A percentile compares a stretch with the other conserved stretches of the same genome.
Conservation (phyloP, 306 rosid species). For the Mucuna pruriens region DNA sequence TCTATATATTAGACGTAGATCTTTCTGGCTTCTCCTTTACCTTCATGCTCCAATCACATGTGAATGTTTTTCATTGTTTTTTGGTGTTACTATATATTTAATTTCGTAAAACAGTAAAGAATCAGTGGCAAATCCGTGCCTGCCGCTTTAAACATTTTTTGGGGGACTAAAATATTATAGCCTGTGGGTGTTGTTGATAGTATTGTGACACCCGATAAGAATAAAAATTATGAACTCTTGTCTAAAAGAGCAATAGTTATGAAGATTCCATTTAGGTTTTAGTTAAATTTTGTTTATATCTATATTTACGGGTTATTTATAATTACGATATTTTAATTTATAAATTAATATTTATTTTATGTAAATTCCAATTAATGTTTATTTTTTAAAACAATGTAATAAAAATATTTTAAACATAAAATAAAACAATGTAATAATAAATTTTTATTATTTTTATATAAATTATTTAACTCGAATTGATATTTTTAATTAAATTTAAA, state of each 20-base stretch:
- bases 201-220: background rate
- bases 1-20: background rate
- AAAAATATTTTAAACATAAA: no score
- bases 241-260: background rate
- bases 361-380: background rate
- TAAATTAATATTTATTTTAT: background rate
- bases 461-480: no score
- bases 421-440: no score
- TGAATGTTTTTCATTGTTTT: slow-evolving; percentile 32
- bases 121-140: slow-evolving; percentile 18
- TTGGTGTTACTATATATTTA: slow-evolving; percentile 4
- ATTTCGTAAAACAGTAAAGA: background rate
- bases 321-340: background rate
- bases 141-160: slow-evolving; percentile 25
- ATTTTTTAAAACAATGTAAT: background rate
- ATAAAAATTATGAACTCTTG: background rate
- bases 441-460: no score
- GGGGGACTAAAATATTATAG: background rate
- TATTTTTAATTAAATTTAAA: no score
- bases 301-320: background rate
- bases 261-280: background rate
- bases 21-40: background rate
- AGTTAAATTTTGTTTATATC: background rate
- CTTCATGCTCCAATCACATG: slow-evolving; percentile 22
- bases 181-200: background rate